Conservation (phyloP, 805 yeast species). For the Ogataea methylovora region DNA sequence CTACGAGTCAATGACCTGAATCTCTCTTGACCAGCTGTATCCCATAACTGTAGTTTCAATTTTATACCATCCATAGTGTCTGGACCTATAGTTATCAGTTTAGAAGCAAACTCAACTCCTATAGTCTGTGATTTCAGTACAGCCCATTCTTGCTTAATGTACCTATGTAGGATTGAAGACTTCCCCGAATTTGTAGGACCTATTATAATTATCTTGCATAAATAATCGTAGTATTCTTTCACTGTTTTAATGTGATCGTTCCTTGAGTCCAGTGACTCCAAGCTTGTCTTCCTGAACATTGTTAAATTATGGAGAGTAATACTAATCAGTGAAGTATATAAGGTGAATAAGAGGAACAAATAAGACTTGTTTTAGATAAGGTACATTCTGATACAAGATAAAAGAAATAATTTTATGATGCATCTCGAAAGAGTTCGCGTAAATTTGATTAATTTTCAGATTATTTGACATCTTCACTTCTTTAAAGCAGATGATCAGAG, state of each 20-base stretch:
- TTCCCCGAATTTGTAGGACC: slow-evolving; percentile 39
- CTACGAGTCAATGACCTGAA: slow-evolving; percentile 30
- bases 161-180: slow-evolving; percentile 32
- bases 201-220: slow-evolving; percentile 32
- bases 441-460: too few species aligned
- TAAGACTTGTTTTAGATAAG: too few species aligned
- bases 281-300: slow-evolving; percentile 3
- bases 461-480: too few species aligned
- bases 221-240: slow-evolving; percentile 24
- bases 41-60: slow-evolving; percentile 28
- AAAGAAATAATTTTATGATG: too few species aligned
- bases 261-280: slow-evolving; percentile 13
- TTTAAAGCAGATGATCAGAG: too few species aligned
- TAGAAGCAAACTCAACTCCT: slow-evolving; percentile 33
- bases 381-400: too few species aligned
- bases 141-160: slow-evolving; percentile 21
- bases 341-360: too few species aligned
- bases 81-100: slow-evolving; percentile 16
- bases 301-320: not conserved
- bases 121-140: slow-evolving; percentile 26
- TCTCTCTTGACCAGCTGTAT: slow-evolving; percentile 31
- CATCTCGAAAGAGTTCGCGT: too few species aligned
- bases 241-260: slow-evolving; percentile 8
- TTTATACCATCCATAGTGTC: slow-evolving; percentile 4
- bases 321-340: too few species aligned